phyloP scores from a whole-genome alignment of 108 stramenopile genomes.

The Cyclotella baltica region DNA sequence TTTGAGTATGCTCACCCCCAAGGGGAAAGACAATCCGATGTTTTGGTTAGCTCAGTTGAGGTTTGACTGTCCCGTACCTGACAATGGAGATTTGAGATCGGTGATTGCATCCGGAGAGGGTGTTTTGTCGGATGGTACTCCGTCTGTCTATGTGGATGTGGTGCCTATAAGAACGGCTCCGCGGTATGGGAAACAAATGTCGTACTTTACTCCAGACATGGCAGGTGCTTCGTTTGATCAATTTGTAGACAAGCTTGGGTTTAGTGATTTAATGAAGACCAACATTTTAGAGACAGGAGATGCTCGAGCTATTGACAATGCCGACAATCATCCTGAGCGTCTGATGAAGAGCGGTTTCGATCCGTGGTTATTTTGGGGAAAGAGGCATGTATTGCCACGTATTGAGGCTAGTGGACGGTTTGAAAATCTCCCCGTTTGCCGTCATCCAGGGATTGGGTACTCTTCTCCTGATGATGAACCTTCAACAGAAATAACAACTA shows the following conservation, averaged over 20 bases:
- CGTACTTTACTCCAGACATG: conserved; percentile 53
- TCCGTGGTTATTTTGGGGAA: conserved; percentile 60
- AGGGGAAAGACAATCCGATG: conserved; percentile 65
- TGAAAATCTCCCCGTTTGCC: conserved; percentile 81
- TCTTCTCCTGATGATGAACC: conserved; percentile 1
- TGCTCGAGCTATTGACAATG: conserved; percentile 1
- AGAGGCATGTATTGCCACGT: conserved; percentile 58
- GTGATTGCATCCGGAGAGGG: conserved; percentile 42
- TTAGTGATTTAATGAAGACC: conserved; percentile 31
- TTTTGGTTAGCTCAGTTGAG: conserved; percentile 61
- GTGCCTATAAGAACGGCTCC: conserved; percentile 77
- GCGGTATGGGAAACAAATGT: conserved; percentile 55
- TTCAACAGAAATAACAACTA: not conserved
- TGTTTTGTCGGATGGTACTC: conserved; percentile 42
- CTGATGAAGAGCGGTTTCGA: conserved; percentile 54
- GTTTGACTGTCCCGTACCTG: conserved; percentile 80
- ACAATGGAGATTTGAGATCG: conserved; percentile 44
- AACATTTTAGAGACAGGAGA: conserved; percentile 32
- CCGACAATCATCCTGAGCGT: conserved; percentile 29
- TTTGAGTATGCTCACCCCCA: conserved; percentile 52
- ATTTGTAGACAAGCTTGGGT: conserved; percentile 21
- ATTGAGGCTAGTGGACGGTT: conserved; percentile 81
- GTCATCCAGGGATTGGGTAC: conserved; percentile 43
- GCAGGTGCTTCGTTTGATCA: conserved; percentile 36
- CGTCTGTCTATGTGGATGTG: conserved; percentile 68